Evolutionary conservation across 2,329 filamentous ascomycete species (phyloP).

Genomic region (Fusarium scirpi): DNA sequence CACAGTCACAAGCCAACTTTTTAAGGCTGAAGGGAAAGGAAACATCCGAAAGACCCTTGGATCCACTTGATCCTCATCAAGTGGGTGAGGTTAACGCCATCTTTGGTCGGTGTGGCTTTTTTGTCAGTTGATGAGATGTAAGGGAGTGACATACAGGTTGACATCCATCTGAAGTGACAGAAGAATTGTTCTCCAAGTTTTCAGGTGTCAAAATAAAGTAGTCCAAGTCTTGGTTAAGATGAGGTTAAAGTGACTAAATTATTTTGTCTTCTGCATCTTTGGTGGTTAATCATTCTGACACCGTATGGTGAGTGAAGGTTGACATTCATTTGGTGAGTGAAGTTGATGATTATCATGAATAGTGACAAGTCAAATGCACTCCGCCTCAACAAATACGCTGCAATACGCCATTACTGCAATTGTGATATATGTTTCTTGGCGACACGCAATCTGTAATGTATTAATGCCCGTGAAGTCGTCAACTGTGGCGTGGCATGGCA

Average conservation of each 20-base stretch:
- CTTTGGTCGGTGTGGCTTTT: not conserved
- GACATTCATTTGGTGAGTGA: not conserved
- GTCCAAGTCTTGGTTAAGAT: too few relatives aligned
- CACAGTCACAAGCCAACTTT: not conserved
- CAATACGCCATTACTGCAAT: not conserved
- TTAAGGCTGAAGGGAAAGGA: not conserved
- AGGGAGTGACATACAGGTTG: not conserved
- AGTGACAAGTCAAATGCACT: not conserved
- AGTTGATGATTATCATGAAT: not conserved
- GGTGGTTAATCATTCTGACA: too few relatives aligned
- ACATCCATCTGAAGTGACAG: too few relatives aligned
- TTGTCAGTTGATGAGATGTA: constrained; percentile 1
- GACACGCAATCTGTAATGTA: not conserved
- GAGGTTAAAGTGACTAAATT: too few relatives aligned
- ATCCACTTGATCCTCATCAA: not conserved
- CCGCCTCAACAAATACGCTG: not conserved
- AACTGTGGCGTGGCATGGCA: not conserved
- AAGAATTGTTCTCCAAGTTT: too few relatives aligned
- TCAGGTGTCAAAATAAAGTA: too few relatives aligned
- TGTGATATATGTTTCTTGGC: not conserved
- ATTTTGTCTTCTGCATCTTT: too few relatives aligned
- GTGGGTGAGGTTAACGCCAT: not conserved
- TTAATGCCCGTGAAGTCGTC: too few relatives aligned
- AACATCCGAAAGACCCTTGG: not conserved
- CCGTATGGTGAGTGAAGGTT: not conserved